These are phyloP conservation scores for Podaxis sp. DNA, from an alignment of 768 basidiomycete species.

Conservation along the genomic window DNA sequence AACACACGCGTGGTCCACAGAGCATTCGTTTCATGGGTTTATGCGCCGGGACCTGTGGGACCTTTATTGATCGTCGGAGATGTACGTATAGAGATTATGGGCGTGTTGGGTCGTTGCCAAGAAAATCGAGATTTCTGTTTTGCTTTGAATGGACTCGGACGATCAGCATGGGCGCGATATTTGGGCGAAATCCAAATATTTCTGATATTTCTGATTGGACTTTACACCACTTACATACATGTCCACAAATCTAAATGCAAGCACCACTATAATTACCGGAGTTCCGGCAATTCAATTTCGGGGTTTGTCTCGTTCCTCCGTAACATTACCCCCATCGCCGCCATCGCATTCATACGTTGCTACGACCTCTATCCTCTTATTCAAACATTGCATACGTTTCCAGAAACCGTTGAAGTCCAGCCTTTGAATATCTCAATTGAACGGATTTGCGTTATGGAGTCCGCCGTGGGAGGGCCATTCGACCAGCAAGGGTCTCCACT, in stretches of 20 bases:
- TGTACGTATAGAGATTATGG: too few relatives aligned
- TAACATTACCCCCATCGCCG: neutral
- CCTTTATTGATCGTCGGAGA: too few relatives aligned
- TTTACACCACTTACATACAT: neutral
- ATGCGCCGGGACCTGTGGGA: too few relatives aligned
- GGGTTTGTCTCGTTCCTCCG: neutral
- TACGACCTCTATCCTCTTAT: neutral
- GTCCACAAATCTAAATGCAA: neutral
- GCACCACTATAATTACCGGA: neutral
- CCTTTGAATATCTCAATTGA: slow-evolving; percentile 35
- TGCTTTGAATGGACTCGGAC: too few relatives aligned
- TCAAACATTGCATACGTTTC: slow-evolving; percentile 15
- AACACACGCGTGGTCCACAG: too few relatives aligned
- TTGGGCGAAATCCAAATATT: too few relatives aligned
- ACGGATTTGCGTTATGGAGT: slow-evolving; percentile 33
- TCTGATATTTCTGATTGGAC: too few relatives aligned
- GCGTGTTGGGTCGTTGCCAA: too few relatives aligned
- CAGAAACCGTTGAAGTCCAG: slow-evolving; percentile 24
- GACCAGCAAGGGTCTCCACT: slow-evolving; percentile 34
- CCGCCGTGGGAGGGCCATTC: slow-evolving; percentile 31
- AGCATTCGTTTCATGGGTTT: too few relatives aligned
- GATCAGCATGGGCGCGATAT: too few relatives aligned
- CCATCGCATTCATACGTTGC: neutral
- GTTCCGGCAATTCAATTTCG: neutral
- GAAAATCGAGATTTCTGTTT: too few relatives aligned